phyloP scores from a whole-genome alignment of 306 rosid genomes.

The Geum urbanum region DNA sequence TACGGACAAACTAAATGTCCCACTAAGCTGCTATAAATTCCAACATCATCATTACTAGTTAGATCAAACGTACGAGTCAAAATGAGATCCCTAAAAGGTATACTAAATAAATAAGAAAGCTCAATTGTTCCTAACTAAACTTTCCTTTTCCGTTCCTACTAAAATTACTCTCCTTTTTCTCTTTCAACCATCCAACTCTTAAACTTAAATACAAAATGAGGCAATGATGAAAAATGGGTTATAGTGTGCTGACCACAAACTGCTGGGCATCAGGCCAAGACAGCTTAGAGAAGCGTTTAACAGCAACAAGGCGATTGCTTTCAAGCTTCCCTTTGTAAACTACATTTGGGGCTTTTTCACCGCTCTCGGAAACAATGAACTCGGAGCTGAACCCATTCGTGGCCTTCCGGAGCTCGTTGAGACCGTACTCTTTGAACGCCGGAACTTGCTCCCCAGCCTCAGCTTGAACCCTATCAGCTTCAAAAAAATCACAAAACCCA shows the following conservation, averaged over 20 bases:
- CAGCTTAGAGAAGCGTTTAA: conserved; percentile 67
- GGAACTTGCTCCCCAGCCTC: conserved; percentile 45
- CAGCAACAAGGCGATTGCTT: conserved; percentile 60
- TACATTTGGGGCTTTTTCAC: conserved; percentile 78
- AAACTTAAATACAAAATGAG: too few relatives aligned
- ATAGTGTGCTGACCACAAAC: conserved; percentile 49
- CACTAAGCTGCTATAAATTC: neutral
- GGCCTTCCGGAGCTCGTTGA: conserved; percentile 62
- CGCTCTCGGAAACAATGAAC: conserved; percentile 69
- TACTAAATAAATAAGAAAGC: neutral
- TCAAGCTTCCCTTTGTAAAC: conserved; percentile 66
- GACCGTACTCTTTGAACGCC: conserved; percentile 53
- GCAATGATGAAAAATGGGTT: too few relatives aligned
- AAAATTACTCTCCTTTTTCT: neutral
- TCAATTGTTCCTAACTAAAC: neutral
- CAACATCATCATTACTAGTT: conserved; percentile 7
- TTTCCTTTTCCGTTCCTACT: conserved; percentile 9
- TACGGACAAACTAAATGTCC: neutral
- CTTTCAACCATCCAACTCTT: too few relatives aligned
- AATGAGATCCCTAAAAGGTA: neutral
- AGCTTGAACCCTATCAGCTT: conserved; percentile 41
- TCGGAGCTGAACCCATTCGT: conserved; percentile 62
- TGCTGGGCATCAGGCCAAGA: conserved; percentile 86
- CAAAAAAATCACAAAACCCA: conserved; percentile 6
- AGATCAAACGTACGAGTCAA: neutral